These are phyloP conservation scores for Apiotrichum domesticum DNA, from an alignment of 1,284 basidiomycete genomes.

Conservation along the genomic window DNA sequence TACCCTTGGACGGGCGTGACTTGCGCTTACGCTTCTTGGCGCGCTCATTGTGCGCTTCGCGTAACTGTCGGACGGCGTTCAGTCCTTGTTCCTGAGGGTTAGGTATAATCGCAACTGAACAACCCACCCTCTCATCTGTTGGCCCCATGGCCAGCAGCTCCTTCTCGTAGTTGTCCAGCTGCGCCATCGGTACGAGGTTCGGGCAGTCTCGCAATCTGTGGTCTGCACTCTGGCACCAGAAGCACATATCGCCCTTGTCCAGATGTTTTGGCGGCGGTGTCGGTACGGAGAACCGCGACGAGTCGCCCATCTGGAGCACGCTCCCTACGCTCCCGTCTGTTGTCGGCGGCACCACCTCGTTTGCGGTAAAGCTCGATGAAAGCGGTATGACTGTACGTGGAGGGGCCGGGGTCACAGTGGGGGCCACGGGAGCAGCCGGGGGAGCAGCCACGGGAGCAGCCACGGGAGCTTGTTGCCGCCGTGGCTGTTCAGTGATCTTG, in stretches of 20 bases:
- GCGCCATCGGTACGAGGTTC: background rate
- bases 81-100: slow-evolving; percentile 3
- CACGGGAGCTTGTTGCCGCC: too few relatives aligned
- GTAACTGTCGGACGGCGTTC: slow-evolving; percentile 3
- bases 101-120: background rate
- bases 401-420: too few relatives aligned
- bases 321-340: background rate
- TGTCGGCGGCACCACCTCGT: too few relatives aligned
- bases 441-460: too few relatives aligned
- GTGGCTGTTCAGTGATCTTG: too few relatives aligned
- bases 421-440: too few relatives aligned
- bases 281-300: slow-evolving; percentile 7
- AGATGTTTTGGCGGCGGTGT: background rate
- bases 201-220: slow-evolving; percentile 7
- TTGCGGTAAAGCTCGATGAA: too few relatives aligned
- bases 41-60: background rate
- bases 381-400: too few relatives aligned
- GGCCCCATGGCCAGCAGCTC: background rate
- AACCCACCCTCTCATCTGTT: slow-evolving; percentile 9
- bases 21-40: background rate
- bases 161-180: background rate
- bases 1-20: too few relatives aligned
- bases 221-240: slow-evolving; percentile 9
- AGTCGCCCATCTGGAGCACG: slow-evolving; percentile 13
- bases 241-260: background rate